Percentiles rank a stretch among this genome's conserved stretches.
These are phyloP conservation scores for Nemania sp. DNA, from an alignment of 2,329 filamentous ascomycete genomes.

Conservation along the genomic window DNA sequence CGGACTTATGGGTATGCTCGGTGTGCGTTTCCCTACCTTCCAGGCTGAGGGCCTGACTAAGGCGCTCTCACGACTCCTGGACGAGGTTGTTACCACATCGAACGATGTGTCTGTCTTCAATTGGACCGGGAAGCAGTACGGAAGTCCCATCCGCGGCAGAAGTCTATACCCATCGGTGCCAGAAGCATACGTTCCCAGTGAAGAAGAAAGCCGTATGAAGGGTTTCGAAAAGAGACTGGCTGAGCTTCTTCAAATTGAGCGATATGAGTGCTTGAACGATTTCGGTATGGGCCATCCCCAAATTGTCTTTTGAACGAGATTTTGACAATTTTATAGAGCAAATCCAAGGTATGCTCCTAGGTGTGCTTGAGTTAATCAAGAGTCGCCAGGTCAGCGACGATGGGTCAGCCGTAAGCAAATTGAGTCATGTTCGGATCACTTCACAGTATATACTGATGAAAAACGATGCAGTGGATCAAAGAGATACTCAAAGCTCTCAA, in stretches of 20 bases:
- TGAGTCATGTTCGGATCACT: no score
- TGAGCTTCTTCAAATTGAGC: constrained; percentile 32
- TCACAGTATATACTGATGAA: not conserved
- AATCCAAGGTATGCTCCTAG: constrained; percentile 34
- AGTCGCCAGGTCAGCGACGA: constrained; percentile 12
- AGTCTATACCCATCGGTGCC: constrained; percentile 41
- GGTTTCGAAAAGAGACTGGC: constrained; percentile 27
- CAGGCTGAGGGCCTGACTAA: constrained; percentile 40
- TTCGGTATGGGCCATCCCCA: constrained; percentile 17
- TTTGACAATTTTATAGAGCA: not conserved
- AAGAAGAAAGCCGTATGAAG: constrained; percentile 32
- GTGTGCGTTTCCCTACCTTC: constrained; percentile 40
- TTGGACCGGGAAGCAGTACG: constrained; percentile 41
- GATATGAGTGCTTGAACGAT: constrained; percentile 35
- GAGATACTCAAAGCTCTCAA: constrained; percentile 34
- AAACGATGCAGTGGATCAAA: constrained; percentile 29
- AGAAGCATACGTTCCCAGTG: constrained; percentile 32
- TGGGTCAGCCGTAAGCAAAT: not conserved
- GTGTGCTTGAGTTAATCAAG: constrained; percentile 35
- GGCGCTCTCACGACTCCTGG: constrained; percentile 39
- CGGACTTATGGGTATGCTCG: constrained; percentile 42
- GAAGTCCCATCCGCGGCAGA: constrained; percentile 40
- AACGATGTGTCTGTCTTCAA: constrained; percentile 44
- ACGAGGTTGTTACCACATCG: constrained; percentile 38
- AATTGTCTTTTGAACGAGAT: not conserved